Base-by-base conservation (phyloP, 2,329 filamentous ascomycete genomes). In the Talaromyces sp. region DNA sequence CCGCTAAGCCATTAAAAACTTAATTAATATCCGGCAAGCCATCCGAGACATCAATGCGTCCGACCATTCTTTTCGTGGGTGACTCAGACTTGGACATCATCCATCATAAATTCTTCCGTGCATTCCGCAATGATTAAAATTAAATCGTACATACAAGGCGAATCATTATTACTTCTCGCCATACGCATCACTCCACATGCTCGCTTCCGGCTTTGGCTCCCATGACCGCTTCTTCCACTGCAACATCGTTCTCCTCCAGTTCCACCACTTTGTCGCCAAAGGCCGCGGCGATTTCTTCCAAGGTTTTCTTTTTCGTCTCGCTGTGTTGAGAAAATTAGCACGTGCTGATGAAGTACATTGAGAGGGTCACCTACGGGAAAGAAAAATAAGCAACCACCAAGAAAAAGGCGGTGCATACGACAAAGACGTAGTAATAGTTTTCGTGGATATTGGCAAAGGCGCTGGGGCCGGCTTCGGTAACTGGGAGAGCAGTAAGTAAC, bases 401-500 rank as follows among this genome's bases (percentile, higher is more conserved):
- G 71, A 84, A 85, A 71, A 84, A 79, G 0, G 72, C 28, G 1
- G 80, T 80, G 65, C 82, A 85, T 5, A 66, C 79, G 1, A 85
- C 82, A 63, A 85, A 85, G 19, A 85, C 83, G 63, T 85, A 85
- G 69, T 85, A 85, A 69, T 85, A 86, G 64, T 85, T 85, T 65
- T 85, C 79, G n/a, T 76, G 68, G 58, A 86, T 85, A 51, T 78
- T 84, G 15, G 81, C 80, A 65, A 85, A 85, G 0, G 83, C 83
- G 57, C 76, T 83, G 0, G 83, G 83, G 0, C 82, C 83, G 7
- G 81, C 81, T 68, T 84, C 80, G 57, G 81, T 84, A 65, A 83
- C 76, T 73, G 57, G 32, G 51, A 33, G 17, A 32, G 7, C 19
- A 10, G 39, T 52, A 13, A 44, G 17, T 27, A 57, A 15, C 42